Base-by-base conservation (phyloP, 768 basidiomycete genomes). In the Mycena chlorophos region DNA sequence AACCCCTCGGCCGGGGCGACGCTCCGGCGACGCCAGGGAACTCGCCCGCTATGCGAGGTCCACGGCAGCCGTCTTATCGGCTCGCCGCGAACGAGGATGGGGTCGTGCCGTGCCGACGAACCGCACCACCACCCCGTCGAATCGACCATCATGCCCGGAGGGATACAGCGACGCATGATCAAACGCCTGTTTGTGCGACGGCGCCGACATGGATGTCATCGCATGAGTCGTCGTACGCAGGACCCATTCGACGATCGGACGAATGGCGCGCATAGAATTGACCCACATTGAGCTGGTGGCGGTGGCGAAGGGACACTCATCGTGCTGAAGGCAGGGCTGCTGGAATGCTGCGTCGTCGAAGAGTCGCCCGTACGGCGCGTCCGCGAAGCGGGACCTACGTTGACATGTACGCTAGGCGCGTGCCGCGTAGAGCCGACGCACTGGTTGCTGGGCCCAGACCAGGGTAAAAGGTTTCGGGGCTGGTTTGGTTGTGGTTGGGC, bases 21-120 rank as follows among this genome's bases (percentile, higher is more conserved):
- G 71, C 69, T n/a, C 70, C 69, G 25, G 66, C 58, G 30, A 64
- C 69, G 19, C 65, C 65, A 0, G 66, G 52, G 58, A 71, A 73
- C 53, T 76, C 72, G 62, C n/a, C 70, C 62, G 61, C 75, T 66
- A 65, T 74, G 75, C 60, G 78, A 68, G 45, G 81, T 76, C n/a
- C n/a, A n/a, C 70, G 74, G 60, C 58, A 83, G 81, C 55, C 80
- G 57, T n/a, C 78, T 69, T 47, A 75, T 78, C 29, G 75, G 73
- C 60, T 81, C 82, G 40, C 77, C 82, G 50, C 84, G 77, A 43
- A 76, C 69, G 26, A 85, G 0, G 84, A 84, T 8, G 89, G 89
- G 6, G 89, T 91, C 79, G 87, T 88, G 68, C 87, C 89, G 65
- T 89, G 84, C 43, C 89, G 77, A 49, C 88, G 74, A 43, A 84